Conservation (phyloP, 2,329 filamentous ascomycete species). For the Monosporascus sp. region DNA sequence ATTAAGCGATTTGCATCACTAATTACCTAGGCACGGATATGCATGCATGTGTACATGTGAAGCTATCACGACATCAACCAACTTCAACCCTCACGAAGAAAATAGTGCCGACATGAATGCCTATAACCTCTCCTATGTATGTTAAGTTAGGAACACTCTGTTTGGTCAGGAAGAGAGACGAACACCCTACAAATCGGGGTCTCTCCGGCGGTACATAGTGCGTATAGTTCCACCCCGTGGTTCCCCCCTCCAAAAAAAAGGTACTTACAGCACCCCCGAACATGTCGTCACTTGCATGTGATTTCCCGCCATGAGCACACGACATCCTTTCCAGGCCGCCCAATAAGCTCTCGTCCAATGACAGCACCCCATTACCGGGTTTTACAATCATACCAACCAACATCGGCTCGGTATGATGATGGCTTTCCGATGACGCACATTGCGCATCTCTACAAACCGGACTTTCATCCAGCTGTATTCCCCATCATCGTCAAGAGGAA, state of each 20-base stretch:
- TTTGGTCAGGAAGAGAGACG: neutral
- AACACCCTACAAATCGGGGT: neutral
- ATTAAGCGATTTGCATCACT: neutral
- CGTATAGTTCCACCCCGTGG: neutral
- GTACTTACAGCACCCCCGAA: neutral
- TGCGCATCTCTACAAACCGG: too few relatives aligned
- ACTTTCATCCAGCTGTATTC: too few relatives aligned
- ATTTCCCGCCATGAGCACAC: conserved; percentile 16
- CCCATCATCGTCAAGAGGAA: too few relatives aligned
- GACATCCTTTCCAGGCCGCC: conserved; percentile 7
- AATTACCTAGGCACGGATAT: neutral
- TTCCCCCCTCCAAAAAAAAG: neutral
- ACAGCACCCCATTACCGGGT: too few relatives aligned
- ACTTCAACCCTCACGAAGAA: too few relatives aligned
- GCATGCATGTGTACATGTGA: neutral
- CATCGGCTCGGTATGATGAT: too few relatives aligned
- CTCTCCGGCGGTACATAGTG: neutral
- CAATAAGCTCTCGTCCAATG: too few relatives aligned
- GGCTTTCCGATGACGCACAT: too few relatives aligned
- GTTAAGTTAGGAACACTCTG: neutral
- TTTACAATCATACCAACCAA: too few relatives aligned
- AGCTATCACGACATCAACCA: too few relatives aligned
- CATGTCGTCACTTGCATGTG: conserved; percentile 18
- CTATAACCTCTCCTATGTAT: too few relatives aligned
- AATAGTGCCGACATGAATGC: too few relatives aligned